A percentile compares a stretch with the other conserved stretches of the same genome.
Evolutionary conservation across 1,284 basidiomycete genomes (phyloP).

Genomic region (Schizopora paradoxa): DNA sequence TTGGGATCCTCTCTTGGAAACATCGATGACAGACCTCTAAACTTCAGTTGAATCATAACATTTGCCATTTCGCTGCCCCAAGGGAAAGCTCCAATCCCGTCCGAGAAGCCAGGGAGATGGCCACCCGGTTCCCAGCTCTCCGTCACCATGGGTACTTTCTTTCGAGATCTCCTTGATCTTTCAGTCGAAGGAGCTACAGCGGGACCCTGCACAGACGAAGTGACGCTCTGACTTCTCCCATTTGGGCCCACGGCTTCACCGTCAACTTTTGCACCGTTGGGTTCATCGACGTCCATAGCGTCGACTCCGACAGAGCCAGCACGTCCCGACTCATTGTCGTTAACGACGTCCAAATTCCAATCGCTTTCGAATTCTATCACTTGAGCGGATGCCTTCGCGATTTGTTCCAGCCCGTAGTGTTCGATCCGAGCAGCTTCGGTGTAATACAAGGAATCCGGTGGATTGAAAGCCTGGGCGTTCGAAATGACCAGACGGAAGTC

Average conservation of each 20-base stretch:
- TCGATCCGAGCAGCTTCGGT: conserved; percentile 68
- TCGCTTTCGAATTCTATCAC: conserved; percentile 77
- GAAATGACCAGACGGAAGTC: conserved; percentile 67
- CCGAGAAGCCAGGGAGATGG: conserved; percentile 65
- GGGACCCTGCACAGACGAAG: conserved; percentile 13
- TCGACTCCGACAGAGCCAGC: background rate
- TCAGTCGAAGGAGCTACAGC: conserved; percentile 5
- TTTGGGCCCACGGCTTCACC: background rate
- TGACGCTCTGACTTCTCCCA: conserved; percentile 15
- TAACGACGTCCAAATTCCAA: conserved; percentile 77
- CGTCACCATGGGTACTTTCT: conserved; percentile 15
- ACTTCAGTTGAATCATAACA: conserved; percentile 62
- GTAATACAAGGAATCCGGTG: conserved; percentile 63
- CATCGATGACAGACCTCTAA: conserved; percentile 47
- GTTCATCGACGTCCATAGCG: background rate
- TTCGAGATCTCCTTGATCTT: conserved; percentile 5
- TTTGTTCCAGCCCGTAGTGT: conserved; percentile 63
- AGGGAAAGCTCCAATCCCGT: conserved; percentile 67
- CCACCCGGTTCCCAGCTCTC: conserved; percentile 64
- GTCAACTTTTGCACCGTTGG: background rate
- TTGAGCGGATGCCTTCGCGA: conserved; percentile 57
- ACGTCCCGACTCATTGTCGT: conserved; percentile 44
- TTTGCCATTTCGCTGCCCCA: conserved; percentile 61
- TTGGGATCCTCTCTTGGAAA: background rate
- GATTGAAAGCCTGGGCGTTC: conserved; percentile 73